Evolutionary conservation across 129 eudicot species (phyloP), one percentile per base, ranked within the genome.

Genomic region (Mikania micrantha): DNA sequence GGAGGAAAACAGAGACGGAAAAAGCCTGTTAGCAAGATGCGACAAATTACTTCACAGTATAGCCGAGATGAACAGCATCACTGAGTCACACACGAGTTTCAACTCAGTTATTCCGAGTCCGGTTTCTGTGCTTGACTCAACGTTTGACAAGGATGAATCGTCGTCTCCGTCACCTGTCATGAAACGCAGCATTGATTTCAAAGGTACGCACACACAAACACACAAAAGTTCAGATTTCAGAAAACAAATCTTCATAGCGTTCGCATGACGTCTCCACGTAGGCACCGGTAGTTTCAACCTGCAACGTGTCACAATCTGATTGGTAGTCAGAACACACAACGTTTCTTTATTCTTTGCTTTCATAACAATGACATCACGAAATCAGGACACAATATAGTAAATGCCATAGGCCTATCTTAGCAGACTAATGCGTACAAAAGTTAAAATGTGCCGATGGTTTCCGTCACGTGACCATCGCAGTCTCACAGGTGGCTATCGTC

Each of bases 31-130:
- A 72, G 90, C 88, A 75, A 86, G 99, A 74, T 94, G 96, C 64
- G 96, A 87, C 56, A 87, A 87, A 75, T 69, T 94, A 53, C 86
- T 94, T 0, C 64, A 82, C 71, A 94, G 99, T 74, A 94, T 94
- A 35, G 87, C 95, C 1, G 97, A 89, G 50, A 94, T 94, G 87
- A 89, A 75, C 32, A 69, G 86, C 11, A 69, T 83, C 22, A 85
- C 79, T 42, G 76, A 77, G 80, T 72, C 79, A 70, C 97, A 89
- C 54, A 81, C 86, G 58, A 89, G 94, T 80, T 93, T 92, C 0
- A 86, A 76, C 44, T 94, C 97, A 24, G 70, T 76, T 15, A 24
- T 76, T 60, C 80, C 80, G 7, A 76, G 80, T 76, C 80, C 80
- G 4, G 75, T 76, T 9, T 76, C 80, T 0, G 99, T 94, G 38